phyloP scores from a whole-genome alignment of 2,329 filamentous ascomycete species.

The Exophiala aquamarina region DNA sequence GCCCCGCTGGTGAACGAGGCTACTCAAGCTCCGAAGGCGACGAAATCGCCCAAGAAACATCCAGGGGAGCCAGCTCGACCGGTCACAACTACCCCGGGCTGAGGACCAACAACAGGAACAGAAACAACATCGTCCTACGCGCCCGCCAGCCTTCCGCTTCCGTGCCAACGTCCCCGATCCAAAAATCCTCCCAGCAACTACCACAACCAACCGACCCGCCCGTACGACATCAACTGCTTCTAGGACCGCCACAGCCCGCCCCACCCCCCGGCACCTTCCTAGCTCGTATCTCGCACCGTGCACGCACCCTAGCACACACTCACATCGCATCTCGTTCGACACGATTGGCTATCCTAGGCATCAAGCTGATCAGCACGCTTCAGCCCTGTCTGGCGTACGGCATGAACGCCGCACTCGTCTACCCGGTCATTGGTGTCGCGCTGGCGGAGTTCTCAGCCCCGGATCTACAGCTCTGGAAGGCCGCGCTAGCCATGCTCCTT shows the following conservation, averaged over 20 bases:
- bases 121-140: slow-evolving; percentile 9
- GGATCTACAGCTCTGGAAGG: slow-evolving; percentile 23
- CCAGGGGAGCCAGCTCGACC: background rate
- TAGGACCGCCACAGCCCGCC: slow-evolving; percentile 13
- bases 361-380: slow-evolving; percentile 24
- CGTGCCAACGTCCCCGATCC: slow-evolving; percentile 5
- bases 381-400: slow-evolving; percentile 25
- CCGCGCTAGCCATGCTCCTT: slow-evolving; percentile 7
- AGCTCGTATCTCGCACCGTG: background rate
- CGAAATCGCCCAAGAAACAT: background rate
- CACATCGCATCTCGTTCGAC: slow-evolving; percentile 12
- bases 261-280: background rate
- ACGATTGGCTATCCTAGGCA: slow-evolving; percentile 18
- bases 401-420: slow-evolving; percentile 24
- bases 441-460: slow-evolving; percentile 23
- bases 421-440: slow-evolving; percentile 23
- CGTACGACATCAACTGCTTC: slow-evolving; percentile 21
- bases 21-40: slow-evolving; percentile 10
- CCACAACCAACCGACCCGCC: background rate
- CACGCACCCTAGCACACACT: slow-evolving; percentile 3
- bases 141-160: slow-evolving; percentile 12
- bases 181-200: slow-evolving; percentile 2
- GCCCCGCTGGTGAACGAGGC: background rate
- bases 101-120: slow-evolving; percentile 4
- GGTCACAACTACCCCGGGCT: background rate